Evolutionary conservation across 164 flowering plant genomes (phyloP).

Genomic region (Annona cherimola): DNA sequence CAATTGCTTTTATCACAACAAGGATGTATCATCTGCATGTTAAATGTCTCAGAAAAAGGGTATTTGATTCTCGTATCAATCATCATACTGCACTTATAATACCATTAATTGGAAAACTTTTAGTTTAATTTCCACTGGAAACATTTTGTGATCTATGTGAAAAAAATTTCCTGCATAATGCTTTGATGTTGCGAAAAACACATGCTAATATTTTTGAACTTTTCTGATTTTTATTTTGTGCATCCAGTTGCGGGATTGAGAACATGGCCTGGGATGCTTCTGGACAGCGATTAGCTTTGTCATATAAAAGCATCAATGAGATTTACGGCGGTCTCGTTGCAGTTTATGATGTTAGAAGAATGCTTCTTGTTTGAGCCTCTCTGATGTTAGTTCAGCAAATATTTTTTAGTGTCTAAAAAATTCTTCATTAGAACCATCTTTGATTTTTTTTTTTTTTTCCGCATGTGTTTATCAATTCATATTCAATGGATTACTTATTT

Average conservation of each 20-base stretch:
- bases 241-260: conserved; percentile 68
- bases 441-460: too few species aligned
- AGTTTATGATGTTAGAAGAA: conserved; percentile 72
- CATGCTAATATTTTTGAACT: not conserved
- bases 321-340: conserved; percentile 75
- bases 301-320: conserved; percentile 75
- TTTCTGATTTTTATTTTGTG: too few species aligned
- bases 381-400: conserved; percentile 51
- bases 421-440: not conserved
- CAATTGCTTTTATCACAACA: too few species aligned
- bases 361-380: conserved; percentile 69
- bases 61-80: not conserved
- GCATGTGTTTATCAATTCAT: too few species aligned
- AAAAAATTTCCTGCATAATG: not conserved
- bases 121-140: not conserved
- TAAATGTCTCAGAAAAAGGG: too few species aligned
- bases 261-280: conserved; percentile 97
- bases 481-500: not conserved
- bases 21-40: too few species aligned
- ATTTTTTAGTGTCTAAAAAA: not conserved
- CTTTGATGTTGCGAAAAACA: not conserved
- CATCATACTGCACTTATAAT: not conserved
- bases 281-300: conserved; percentile 87
- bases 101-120: not conserved
- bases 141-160: not conserved